These are phyloP conservation scores for Aspergillus tubingensis DNA, from an alignment of 2,329 filamentous ascomycete genomes.

Conservation along the genomic window DNA sequence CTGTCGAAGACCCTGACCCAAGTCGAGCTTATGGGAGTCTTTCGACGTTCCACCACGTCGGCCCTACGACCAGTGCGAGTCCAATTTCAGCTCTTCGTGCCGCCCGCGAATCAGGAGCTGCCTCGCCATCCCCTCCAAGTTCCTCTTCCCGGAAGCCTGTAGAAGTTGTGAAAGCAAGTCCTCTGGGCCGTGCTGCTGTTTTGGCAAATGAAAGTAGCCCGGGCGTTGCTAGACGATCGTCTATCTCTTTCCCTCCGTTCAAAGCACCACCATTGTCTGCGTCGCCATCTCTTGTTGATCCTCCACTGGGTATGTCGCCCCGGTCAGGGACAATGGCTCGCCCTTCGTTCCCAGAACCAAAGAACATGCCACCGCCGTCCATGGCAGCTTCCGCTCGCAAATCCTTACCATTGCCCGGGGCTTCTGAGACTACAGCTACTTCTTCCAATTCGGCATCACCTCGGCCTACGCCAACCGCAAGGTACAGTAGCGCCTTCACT, in stretches of 20 bases:
- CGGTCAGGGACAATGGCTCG: conserved; percentile 48
- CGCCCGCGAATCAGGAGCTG: conserved; percentile 56
- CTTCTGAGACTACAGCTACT: conserved; percentile 63
- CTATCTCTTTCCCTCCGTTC: conserved; percentile 91
- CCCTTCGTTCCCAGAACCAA: conserved; percentile 43
- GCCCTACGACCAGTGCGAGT: conserved; percentile 74
- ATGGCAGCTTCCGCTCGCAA: conserved; percentile 41
- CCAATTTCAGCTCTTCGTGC: conserved; percentile 81
- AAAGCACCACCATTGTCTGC: conserved; percentile 94
- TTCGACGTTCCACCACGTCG: conserved; percentile 82
- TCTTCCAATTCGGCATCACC: conserved; percentile 74
- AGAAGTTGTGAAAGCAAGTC: conserved; percentile 37
- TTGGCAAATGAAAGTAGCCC: conserved; percentile 52
- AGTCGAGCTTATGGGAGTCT: conserved; percentile 86
- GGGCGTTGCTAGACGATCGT: conserved; percentile 67
- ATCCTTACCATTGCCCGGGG: conserved; percentile 53
- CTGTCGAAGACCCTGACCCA: conserved; percentile 57
- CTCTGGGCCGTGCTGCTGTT: conserved; percentile 34
- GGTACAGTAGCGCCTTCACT: conserved; percentile 92
- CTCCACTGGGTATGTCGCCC: conserved; percentile 55
- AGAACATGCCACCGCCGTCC: conserved; percentile 41
- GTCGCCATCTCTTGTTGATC: conserved; percentile 65
- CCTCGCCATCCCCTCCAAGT: conserved; percentile 53
- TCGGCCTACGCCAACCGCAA: conserved; percentile 72
- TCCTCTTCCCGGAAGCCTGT: conserved; percentile 54